Base-by-base conservation (phyloP, 257 asterid genomes). In the Jacaranda copaia region DNA sequence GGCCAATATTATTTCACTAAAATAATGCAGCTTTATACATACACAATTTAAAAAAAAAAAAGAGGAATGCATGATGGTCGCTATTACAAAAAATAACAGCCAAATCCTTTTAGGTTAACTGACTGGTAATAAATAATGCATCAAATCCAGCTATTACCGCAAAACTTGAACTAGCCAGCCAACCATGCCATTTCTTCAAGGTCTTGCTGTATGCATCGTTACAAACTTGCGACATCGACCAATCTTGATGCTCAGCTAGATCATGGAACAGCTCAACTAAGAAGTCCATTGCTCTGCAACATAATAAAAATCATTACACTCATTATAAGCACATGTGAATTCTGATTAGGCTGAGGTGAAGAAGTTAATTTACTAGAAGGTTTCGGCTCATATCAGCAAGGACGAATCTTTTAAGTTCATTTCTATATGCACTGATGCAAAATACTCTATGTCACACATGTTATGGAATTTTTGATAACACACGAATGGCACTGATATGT, bases 181-280 rank as follows among this genome's bases (percentile, higher is more conserved):
- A 91, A 16, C 98, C 98, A 45, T 93, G 98, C 92, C 93, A 93
- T 80, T 90, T 90, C 82, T 91, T 93, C 88, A 93, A 78, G 14
- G 97, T 91, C 79, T 93, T 93, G 85, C 88, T 51, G 82, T 93
- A 93, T 6, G 98, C 85, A 72, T 91, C 96, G 6, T 78, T 84
- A 70, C 88, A 91, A 45, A 89, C 95, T 77, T 91, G 95, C 2
- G 89, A 84, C 85, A 89, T 83, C 8, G 93, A 80, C 97, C 95
- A 90, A 75, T 91, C 98, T 48, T 66, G 92, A 79, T 91, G 90
- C 81, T 85, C 88, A 0, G 64, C 74, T 53, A 93, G 79, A 74
- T 93, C 90, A 4, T 83, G 93, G 43, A 91, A 90, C 62, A 93
- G 82, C 85, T 89, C 95, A 6, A 93, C 95, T 38, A 88, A 55